Evolutionary conservation across 2,329 filamentous ascomycete genomes (phyloP).

Genomic region (Verticillium isaacii): DNA sequence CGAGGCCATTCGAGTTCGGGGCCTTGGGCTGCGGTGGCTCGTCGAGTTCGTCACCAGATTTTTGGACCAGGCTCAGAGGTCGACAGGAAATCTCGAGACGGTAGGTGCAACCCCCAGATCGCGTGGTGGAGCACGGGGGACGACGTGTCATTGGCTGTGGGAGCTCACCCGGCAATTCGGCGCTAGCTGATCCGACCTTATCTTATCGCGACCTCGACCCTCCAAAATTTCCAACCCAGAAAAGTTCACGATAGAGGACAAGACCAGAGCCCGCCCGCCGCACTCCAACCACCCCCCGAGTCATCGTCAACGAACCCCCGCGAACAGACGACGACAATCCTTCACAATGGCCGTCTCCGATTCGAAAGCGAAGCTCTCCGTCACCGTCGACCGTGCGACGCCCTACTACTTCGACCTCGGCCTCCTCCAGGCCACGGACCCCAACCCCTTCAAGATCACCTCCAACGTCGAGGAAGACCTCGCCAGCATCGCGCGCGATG

Average conservation of each 20-base stretch:
- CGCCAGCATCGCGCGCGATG: constrained; percentile 73
- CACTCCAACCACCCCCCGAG: neutral
- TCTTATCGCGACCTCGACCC: constrained; percentile 2
- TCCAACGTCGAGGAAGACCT: constrained; percentile 62
- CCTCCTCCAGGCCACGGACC: constrained; percentile 78
- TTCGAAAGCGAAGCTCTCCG: constrained; percentile 47
- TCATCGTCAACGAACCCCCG: neutral
- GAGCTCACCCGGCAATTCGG: constrained; percentile 6
- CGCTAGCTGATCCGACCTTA: constrained; percentile 10
- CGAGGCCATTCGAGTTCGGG: constrained; percentile 8
- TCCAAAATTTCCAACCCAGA: constrained; percentile 14
- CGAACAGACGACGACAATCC: constrained; percentile 6
- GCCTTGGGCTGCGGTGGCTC: constrained; percentile 3
- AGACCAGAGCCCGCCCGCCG: neutral
- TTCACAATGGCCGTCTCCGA: constrained; percentile 28
- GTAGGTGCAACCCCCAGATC: constrained; percentile 3
- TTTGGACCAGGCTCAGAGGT: constrained; percentile 9
- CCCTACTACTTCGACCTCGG: constrained; percentile 93
- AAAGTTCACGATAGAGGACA: constrained; percentile 9
- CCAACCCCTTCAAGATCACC: constrained; percentile 69
- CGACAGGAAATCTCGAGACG: constrained; percentile 9
- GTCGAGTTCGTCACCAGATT: constrained; percentile 9
- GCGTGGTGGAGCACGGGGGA: neutral
- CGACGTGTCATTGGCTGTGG: neutral
- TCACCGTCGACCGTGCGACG: constrained; percentile 73